A percentile compares a stretch with the other conserved stretches of the same genome.
Evolutionary conservation across 257 asterid species (phyloP).

Genomic region (Fraxinus cuspidata): DNA sequence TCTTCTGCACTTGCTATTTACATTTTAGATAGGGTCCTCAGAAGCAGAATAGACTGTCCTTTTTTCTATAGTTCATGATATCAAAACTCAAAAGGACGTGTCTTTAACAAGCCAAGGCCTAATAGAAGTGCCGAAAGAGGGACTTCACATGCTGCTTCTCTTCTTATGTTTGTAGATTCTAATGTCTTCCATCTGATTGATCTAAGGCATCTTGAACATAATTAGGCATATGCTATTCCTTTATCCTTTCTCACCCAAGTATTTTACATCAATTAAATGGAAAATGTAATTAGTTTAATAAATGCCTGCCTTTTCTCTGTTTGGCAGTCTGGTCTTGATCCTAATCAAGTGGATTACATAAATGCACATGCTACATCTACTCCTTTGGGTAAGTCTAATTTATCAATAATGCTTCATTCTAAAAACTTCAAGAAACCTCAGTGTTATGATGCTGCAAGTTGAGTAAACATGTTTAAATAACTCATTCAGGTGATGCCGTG

Average conservation of each 20-base stretch:
- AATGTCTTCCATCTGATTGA: neutral
- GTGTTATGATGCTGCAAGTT: neutral
- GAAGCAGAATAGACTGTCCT: neutral
- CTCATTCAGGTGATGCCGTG: slow-evolving; percentile 67
- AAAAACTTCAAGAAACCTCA: slow-evolving; percentile 12
- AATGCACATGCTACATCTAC: slow-evolving; percentile 99
- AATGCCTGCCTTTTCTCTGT: slow-evolving; percentile 19
- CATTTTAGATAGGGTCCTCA: neutral
- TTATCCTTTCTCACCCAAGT: neutral
- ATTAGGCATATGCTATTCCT: neutral
- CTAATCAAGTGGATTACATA: slow-evolving; percentile 83
- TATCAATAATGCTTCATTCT: slow-evolving; percentile 2
- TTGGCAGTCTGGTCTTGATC: slow-evolving; percentile 78
- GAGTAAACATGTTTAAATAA: slow-evolving; percentile 24
- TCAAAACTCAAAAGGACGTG: neutral
- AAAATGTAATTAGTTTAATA: neutral
- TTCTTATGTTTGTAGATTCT: neutral
- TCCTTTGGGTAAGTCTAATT: slow-evolving; percentile 66
- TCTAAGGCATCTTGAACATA: neutral
- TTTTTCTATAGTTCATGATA: neutral
- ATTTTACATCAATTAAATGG: slow-evolving; percentile 3
- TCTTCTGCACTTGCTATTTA: neutral
- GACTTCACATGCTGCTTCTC: neutral
- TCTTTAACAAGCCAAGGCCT: neutral
- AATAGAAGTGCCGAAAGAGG: neutral